Evolutionary conservation across 768 basidiomycete species (phyloP).

Genomic region (Hirschioporus abietinus): DNA sequence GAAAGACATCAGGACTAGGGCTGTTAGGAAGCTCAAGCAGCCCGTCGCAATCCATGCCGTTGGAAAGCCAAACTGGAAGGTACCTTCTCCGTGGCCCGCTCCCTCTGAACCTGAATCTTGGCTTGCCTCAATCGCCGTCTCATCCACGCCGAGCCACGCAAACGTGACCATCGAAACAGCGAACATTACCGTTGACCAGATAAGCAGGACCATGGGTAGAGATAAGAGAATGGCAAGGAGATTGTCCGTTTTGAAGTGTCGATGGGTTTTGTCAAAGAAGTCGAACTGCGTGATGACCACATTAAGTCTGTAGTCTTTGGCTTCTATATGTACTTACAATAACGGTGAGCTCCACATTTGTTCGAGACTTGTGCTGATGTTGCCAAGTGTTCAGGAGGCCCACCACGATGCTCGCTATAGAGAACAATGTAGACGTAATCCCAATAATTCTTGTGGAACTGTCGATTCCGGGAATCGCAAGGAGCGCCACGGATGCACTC

Average conservation of each 20-base stretch:
- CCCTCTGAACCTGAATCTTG: background rate
- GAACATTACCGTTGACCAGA: slow-evolving; percentile 9
- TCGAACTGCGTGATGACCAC: slow-evolving; percentile 7
- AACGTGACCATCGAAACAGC: slow-evolving; percentile 8
- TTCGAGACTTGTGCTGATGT: slow-evolving; percentile 6
- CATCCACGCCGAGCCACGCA: slow-evolving; percentile 8
- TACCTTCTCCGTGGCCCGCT: too few species aligned
- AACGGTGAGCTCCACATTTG: slow-evolving; percentile 6
- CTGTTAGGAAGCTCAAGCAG: background rate
- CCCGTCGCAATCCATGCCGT: background rate
- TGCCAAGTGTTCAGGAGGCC: slow-evolving; percentile 10
- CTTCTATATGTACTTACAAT: slow-evolving; percentile 1
- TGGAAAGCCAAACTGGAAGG: background rate
- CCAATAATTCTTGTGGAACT: slow-evolving; percentile 3
- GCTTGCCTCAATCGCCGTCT: slow-evolving; percentile 1
- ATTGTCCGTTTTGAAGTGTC: slow-evolving; percentile 6
- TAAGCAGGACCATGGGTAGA: slow-evolving; percentile 9
- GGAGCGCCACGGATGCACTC: slow-evolving; percentile 11
- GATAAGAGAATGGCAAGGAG: slow-evolving; percentile 10
- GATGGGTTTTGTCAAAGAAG: slow-evolving; percentile 8
- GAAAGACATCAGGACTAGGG: background rate
- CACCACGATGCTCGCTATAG: slow-evolving; percentile 6
- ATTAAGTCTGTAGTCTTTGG: background rate
- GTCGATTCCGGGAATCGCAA: slow-evolving; percentile 12
- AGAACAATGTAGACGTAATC: slow-evolving; percentile 4